Evolutionary conservation across 768 basidiomycete genomes (phyloP).

Genomic region (Naganishia vaughanmartiniae): DNA sequence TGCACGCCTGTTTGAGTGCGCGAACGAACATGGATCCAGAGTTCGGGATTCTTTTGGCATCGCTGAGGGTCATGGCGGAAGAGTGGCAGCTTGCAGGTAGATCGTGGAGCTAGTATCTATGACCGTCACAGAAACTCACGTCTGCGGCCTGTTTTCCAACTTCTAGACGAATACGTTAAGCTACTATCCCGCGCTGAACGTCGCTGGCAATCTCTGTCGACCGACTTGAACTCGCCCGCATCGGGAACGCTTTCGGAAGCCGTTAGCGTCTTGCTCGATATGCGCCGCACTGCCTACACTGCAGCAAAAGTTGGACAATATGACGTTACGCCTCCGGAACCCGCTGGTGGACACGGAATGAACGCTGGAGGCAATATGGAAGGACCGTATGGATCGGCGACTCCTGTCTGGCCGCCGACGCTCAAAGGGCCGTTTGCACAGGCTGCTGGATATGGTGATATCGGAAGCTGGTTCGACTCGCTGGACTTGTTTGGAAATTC

Average conservation of each 20-base stretch:
- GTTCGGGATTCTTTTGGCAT: slow-evolving; percentile 41
- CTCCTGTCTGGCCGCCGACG: slow-evolving; percentile 30
- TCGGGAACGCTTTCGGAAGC: slow-evolving; percentile 38
- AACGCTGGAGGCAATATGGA: neutral
- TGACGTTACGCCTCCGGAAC: slow-evolving; percentile 46
- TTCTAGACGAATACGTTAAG: slow-evolving; percentile 44
- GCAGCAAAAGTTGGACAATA: slow-evolving; percentile 39
- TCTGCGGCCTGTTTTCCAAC: neutral
- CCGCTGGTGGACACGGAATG: slow-evolving; percentile 22
- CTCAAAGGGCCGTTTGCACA: slow-evolving; percentile 20
- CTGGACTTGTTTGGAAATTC: slow-evolving; percentile 26
- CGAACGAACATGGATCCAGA: slow-evolving; percentile 40
- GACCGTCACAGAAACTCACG: neutral
- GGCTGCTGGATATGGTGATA: slow-evolving; percentile 36
- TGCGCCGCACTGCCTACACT: slow-evolving; percentile 45
- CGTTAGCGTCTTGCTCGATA: slow-evolving; percentile 48
- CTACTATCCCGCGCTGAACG: slow-evolving; percentile 48
- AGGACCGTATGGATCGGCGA: slow-evolving; percentile 38
- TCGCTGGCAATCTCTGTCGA: slow-evolving; percentile 39
- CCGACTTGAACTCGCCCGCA: slow-evolving; percentile 37
- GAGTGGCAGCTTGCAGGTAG: slow-evolving; percentile 48
- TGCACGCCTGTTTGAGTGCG: slow-evolving; percentile 43
- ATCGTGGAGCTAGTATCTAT: neutral
- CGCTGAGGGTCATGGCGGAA: slow-evolving; percentile 39
- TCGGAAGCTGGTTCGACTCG: slow-evolving; percentile 48